These are phyloP conservation scores for Colletotrichum tanaceti DNA, from an alignment of 2,329 filamentous ascomycete genomes.

Conservation along the genomic window DNA sequence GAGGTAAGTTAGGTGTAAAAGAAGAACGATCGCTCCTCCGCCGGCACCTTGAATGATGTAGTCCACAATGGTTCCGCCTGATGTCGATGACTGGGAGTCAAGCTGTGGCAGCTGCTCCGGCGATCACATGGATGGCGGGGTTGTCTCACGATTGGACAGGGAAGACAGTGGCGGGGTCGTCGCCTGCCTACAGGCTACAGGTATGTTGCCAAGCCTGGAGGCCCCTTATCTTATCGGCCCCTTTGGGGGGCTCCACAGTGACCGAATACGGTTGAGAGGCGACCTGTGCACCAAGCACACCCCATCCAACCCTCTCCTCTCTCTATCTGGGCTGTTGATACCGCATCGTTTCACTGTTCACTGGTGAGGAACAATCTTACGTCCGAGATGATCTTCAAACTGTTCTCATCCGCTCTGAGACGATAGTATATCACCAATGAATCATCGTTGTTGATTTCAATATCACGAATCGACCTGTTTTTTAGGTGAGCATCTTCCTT, in stretches of 20 bases:
- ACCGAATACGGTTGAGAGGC: slow-evolving; percentile 1
- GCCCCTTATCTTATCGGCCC: slow-evolving; percentile 41
- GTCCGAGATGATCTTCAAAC: too few relatives aligned
- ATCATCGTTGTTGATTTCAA: too few relatives aligned
- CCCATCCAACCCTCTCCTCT: too few relatives aligned
- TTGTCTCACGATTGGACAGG: slow-evolving; percentile 42
- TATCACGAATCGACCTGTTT: too few relatives aligned
- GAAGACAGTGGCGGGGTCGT: slow-evolving; percentile 35
- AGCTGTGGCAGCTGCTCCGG: slow-evolving; percentile 40
- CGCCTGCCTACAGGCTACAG: slow-evolving; percentile 13
- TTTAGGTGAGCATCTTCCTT: too few relatives aligned
- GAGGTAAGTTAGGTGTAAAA: slow-evolving; percentile 3
- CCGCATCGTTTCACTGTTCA: too few relatives aligned
- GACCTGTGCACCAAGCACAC: too few relatives aligned
- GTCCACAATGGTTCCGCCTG: slow-evolving; percentile 35
- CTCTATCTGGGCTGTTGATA: too few relatives aligned
- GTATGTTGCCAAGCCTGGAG: not conserved
- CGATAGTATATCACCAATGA: too few relatives aligned
- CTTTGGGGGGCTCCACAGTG: slow-evolving; percentile 1
- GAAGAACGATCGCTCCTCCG: slow-evolving; percentile 2
- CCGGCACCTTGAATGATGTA: slow-evolving; percentile 33
- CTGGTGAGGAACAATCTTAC: too few relatives aligned
- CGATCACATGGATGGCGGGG: slow-evolving; percentile 44
- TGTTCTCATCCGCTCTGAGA: too few relatives aligned
- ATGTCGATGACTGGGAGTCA: slow-evolving; percentile 34